Evolutionary conservation across 2,329 filamentous ascomycete species (phyloP), one percentile per base, ranked within the genome.

Genomic region (Pseudogymnoascus sp.): DNA sequence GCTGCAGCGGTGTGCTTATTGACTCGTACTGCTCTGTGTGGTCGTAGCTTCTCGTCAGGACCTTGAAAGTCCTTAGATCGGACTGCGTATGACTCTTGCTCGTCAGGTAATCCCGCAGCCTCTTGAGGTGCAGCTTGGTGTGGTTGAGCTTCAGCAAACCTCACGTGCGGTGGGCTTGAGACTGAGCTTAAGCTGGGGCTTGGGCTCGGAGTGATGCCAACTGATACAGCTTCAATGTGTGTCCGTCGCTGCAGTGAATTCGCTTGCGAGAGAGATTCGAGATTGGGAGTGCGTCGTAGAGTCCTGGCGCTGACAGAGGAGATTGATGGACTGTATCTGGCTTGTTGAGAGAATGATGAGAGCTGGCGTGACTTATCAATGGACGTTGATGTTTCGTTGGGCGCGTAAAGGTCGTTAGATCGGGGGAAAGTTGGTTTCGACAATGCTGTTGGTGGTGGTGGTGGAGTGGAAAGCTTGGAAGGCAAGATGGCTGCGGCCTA

Each of bases 1-100:
- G 94, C 93, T 74, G 89, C 90, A 67, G 91, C 90, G 55, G 91
- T 96, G 67, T 90, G 86, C 69, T 85, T 88, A 58, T 92, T 96
- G 74, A 97, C 87, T 70, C 85, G 86, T 65, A 81, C 73, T 61
- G 77, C 76, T 6, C 79, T 78, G 65, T 82, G 80, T 43, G 78
- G 74, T 61, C 77, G 73, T 60, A 74, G 71, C 64, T 62, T 63
- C n/a, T 65, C 62, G 66, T 69, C 62, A 19, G 65, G 67, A 5
- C 68, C 68, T 35, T 62, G 29, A 26, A 21, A 45, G 39, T 66
- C 63, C 45, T 62, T 63, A 23, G 66, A 65, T 61, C 65, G 67
- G 59, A 67, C 64, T 62, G 65, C 41, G 67, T 55, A 55, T 33
- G 10, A 16, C n/a, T 55, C 49, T 55, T 55, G 49, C 29, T 33